phyloP scores from a whole-genome alignment of 345 rosid species.

The Citrus australasica region DNA sequence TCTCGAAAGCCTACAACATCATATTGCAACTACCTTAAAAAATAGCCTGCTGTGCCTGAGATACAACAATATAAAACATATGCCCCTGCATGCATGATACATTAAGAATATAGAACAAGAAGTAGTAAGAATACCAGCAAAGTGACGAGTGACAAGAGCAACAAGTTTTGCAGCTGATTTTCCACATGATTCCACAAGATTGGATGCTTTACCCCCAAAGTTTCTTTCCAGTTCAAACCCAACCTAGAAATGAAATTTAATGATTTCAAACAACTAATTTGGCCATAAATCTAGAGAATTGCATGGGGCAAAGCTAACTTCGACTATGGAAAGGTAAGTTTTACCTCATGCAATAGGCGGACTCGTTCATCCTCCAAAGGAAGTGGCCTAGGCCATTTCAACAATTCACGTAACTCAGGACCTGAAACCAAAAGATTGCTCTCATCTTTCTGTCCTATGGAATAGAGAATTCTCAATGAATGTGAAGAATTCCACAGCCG shows the following conservation, averaged over 20 bases:
- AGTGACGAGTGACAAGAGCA: constrained; percentile 55
- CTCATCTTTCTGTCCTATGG: constrained; percentile 10
- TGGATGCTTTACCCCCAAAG: constrained; percentile 68
- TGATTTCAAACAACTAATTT: constrained; percentile 7
- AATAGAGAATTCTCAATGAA: not conserved
- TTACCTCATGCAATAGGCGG: constrained; percentile 73
- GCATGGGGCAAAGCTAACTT: not conserved
- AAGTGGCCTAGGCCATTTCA: constrained; percentile 83
- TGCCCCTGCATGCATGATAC: not conserved
- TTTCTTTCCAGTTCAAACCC: constrained; percentile 64
- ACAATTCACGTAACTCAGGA: constrained; percentile 49
- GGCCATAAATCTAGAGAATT: not conserved
- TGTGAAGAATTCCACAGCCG: not conserved
- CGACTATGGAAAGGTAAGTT: not conserved
- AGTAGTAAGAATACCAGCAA: constrained; percentile 48
- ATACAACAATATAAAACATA: not conserved
- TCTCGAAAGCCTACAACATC: constrained; percentile 58
- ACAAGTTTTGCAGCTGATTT: constrained; percentile 78
- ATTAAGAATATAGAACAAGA: not conserved
- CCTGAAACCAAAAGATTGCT: constrained; percentile 34
- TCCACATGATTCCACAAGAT: constrained; percentile 64
- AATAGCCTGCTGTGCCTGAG: not conserved
- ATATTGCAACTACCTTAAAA: not conserved
- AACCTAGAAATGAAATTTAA: constrained; percentile 38
- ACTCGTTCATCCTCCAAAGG: constrained; percentile 80